phyloP scores from a whole-genome alignment of 768 basidiomycete species.

The Lactifluus volemus region DNA sequence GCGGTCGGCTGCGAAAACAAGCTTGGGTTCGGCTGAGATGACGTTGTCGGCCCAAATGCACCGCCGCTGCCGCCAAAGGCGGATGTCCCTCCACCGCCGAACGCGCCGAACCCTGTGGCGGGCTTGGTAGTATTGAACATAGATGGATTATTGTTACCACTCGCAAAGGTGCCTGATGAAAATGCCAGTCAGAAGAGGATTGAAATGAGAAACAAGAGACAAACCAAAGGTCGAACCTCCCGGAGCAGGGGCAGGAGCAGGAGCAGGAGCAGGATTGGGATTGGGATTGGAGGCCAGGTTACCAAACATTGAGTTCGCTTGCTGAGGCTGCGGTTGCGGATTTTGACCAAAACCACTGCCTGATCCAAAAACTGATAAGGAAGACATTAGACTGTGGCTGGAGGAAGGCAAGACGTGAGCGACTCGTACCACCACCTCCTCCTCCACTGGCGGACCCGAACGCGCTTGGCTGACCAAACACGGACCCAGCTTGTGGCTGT shows the following conservation, averaged over 20 bases:
- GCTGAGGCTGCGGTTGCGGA: slow-evolving; percentile 39
- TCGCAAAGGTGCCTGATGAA: slow-evolving; percentile 33
- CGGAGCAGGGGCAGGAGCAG: slow-evolving; percentile 24
- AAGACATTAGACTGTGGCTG: slow-evolving; percentile 1
- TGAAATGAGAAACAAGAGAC: slow-evolving; percentile 16
- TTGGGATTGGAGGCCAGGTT: slow-evolving; percentile 34
- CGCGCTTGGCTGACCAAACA: slow-evolving; percentile 62
- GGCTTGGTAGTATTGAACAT: slow-evolving; percentile 66
- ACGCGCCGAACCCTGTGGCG: slow-evolving; percentile 66
- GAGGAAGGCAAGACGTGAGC: slow-evolving; percentile 17
- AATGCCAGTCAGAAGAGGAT: slow-evolving; percentile 4
- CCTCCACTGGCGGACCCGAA: slow-evolving; percentile 39
- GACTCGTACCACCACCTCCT: slow-evolving; percentile 40
- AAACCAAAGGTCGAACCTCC: slow-evolving; percentile 31
- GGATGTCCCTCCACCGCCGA: slow-evolving; percentile 50
- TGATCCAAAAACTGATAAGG: slow-evolving; percentile 27
- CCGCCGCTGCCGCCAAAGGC: slow-evolving; percentile 41
- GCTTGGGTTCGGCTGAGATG: slow-evolving; percentile 31
- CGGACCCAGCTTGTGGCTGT: slow-evolving; percentile 30
- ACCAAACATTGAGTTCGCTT: slow-evolving; percentile 78
- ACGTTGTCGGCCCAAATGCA: slow-evolving; percentile 34
- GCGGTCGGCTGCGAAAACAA: slow-evolving; percentile 53
- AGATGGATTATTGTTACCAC: slow-evolving; percentile 27
- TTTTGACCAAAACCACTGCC: slow-evolving; percentile 49
- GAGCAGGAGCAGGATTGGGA: slow-evolving; percentile 25